Percentiles rank a stretch among this genome's conserved stretches.
Conservation (phyloP, 345 rosid genomes). For the Arabidopsis thaliana region DNA sequence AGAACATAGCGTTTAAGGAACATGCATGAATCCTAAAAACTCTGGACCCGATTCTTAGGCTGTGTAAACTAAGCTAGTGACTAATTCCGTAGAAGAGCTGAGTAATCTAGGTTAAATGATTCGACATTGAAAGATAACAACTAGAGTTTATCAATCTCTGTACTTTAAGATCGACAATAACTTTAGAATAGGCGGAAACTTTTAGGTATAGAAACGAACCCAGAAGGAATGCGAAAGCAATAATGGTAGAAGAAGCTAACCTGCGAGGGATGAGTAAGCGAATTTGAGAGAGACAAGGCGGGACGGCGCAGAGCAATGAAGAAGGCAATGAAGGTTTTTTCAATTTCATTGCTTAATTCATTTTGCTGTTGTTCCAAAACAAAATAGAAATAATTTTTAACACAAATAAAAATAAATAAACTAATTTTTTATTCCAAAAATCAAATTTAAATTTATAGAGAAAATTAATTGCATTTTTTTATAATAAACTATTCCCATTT, state of each 20-base stretch:
- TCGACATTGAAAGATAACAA: background rate
- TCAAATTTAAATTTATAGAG: too few relatives aligned
- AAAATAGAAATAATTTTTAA: too few relatives aligned
- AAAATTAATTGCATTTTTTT: too few relatives aligned
- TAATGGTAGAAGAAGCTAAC: constrained; percentile 10
- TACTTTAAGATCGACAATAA: background rate
- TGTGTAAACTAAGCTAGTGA: background rate
- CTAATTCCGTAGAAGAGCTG: background rate
- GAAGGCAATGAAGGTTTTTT: constrained; percentile 12
- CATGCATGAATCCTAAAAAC: background rate
- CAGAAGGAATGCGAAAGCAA: background rate
- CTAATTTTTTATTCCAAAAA: too few relatives aligned
- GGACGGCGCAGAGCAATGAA: constrained; percentile 32
- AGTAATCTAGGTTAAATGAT: constrained; percentile 6
- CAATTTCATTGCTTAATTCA: too few relatives aligned
- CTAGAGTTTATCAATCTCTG: constrained; percentile 20
- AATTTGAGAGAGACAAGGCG: constrained; percentile 2
- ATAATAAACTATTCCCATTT: too few relatives aligned
- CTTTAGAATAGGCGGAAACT: constrained; percentile 8
- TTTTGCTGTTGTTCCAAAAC: too few relatives aligned
- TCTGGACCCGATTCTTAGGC: background rate
- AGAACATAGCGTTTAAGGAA: background rate
- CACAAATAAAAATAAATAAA: too few relatives aligned
- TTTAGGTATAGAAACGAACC: background rate
- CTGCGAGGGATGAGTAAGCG: constrained; percentile 15